Conservation (phyloP, 768 basidiomycete species). For the Coprinopsis sp. region DNA sequence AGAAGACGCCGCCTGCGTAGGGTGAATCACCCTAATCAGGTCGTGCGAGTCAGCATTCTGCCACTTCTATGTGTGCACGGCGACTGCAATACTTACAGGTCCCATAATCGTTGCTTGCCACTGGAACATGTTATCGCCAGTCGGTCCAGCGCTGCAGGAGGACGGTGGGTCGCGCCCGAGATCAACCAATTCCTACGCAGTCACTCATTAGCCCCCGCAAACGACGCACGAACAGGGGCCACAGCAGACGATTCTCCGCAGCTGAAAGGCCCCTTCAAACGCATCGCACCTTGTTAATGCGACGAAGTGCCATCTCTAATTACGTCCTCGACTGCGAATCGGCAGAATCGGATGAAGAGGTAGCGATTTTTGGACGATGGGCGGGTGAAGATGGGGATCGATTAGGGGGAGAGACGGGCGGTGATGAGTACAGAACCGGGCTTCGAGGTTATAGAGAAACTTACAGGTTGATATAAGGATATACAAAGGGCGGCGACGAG, state of each 20-base stretch:
- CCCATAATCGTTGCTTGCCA: conserved; percentile 99
- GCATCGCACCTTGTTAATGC: conserved; percentile 92
- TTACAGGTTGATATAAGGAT: conserved; percentile 28
- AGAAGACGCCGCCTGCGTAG: conserved; percentile 98
- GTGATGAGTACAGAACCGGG: conserved; percentile 10
- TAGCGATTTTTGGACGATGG: conserved; percentile 28
- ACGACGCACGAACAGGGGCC: conserved; percentile 18
- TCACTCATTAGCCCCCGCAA: neutral
- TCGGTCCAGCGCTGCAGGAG: conserved; percentile 98
- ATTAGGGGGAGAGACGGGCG: conserved; percentile 21
- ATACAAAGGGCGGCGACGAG: conserved; percentile 23
- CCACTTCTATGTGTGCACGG: conserved; percentile 20
- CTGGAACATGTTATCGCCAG: conserved; percentile 97
- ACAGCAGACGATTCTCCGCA: conserved; percentile 15
- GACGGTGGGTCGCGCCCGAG: conserved; percentile 99
- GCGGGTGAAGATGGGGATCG: conserved; percentile 21
- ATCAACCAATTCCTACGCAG: conserved; percentile 88
- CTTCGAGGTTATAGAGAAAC: conserved; percentile 15
- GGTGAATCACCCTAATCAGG: conserved; percentile 84
- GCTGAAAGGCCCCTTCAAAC: neutral
- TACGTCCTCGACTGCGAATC: conserved; percentile 26
- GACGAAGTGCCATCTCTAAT: conserved; percentile 86
- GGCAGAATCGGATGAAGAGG: conserved; percentile 42
- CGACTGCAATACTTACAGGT: conserved; percentile 57
- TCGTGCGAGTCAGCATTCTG: conserved; percentile 18